These are phyloP conservation scores for Austroboletus niveus DNA, from an alignment of 1,284 basidiomycete genomes.

Conservation along the genomic window DNA sequence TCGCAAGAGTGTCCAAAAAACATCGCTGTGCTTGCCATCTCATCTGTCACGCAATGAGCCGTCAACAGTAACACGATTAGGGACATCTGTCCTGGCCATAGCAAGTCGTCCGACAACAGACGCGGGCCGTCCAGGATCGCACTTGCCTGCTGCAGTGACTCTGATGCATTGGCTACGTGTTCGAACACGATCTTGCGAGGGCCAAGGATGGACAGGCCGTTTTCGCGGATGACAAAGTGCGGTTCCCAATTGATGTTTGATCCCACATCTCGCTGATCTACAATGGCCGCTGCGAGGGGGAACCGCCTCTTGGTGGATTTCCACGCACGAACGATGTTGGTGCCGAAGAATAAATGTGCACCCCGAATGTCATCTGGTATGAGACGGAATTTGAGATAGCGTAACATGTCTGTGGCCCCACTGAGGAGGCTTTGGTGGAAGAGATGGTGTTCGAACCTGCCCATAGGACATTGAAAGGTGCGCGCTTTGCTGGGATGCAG, in stretches of 20 bases:
- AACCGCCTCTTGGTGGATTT: constrained; percentile 6
- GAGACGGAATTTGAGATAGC: constrained; percentile 9
- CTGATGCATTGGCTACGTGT: constrained; percentile 9
- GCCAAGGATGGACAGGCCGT: constrained; percentile 8
- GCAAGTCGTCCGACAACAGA: constrained; percentile 21
- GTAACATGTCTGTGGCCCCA: constrained; percentile 16
- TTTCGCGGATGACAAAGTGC: constrained; percentile 22
- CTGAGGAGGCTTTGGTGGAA: constrained; percentile 13
- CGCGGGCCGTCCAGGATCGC: constrained; percentile 9
- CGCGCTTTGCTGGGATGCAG: constrained; percentile 10
- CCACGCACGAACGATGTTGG: too few species aligned
- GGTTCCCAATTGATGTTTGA: neutral
- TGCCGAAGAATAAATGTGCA: too few species aligned
- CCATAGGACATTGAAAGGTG: constrained; percentile 17
- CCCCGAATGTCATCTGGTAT: constrained; percentile 2
- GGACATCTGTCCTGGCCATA: constrained; percentile 1
- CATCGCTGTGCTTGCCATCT: constrained; percentile 15
- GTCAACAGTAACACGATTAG: constrained; percentile 12
- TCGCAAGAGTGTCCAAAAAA: constrained; percentile 45
- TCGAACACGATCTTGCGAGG: constrained; percentile 9
- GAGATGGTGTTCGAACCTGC: constrained; percentile 6
- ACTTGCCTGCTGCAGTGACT: neutral
- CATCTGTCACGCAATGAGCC: constrained; percentile 21
- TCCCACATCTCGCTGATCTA: neutral
- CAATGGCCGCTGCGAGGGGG: constrained; percentile 18